phyloP scores from a whole-genome alignment of 1,139 yeast species.

The Geotrichum cucujoidarum region DNA sequence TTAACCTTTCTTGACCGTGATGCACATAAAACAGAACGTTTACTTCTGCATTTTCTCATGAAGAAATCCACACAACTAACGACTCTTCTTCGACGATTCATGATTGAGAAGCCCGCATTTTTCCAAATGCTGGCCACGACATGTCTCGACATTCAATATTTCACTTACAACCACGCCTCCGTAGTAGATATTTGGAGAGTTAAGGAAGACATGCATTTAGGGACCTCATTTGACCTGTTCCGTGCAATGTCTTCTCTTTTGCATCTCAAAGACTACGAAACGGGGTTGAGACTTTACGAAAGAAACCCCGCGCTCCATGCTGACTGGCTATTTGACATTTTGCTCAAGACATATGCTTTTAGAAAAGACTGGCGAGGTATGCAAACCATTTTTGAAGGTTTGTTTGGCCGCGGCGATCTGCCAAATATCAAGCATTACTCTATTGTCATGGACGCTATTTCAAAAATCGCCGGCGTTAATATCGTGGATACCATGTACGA shows the following conservation, averaged over 20 bases:
- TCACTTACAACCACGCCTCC: conserved; percentile 6
- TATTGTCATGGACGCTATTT: conserved; percentile 59
- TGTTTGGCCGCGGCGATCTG: conserved; percentile 53
- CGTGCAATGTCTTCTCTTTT: conserved; percentile 43
- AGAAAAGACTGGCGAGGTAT: conserved; percentile 55
- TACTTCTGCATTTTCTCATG: conserved; percentile 16
- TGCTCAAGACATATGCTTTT: conserved; percentile 45
- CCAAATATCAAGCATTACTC: conserved; percentile 59
- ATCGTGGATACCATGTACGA: conserved; percentile 51
- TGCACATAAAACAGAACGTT: conserved; percentile 19
- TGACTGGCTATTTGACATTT: conserved; percentile 27
- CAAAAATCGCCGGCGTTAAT: conserved; percentile 50
- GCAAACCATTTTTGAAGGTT: conserved; percentile 57
- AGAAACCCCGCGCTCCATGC: conserved; percentile 33
- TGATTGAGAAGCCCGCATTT: conserved; percentile 15
- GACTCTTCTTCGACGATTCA: conserved; percentile 8
- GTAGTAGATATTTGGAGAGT: conserved; percentile 21
- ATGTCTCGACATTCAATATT: conserved; percentile 21
- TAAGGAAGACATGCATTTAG: conserved; percentile 18
- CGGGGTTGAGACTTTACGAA: conserved; percentile 42
- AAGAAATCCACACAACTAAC: conserved; percentile 4
- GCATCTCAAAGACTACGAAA: conserved; percentile 40
- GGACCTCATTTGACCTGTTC: conserved; percentile 28
- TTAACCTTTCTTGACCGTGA: conserved; percentile 31
- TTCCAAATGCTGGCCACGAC: conserved; percentile 23